phyloP scores from a whole-genome alignment of 2,329 filamentous ascomycete species.

The Phialophora chinensis region DNA sequence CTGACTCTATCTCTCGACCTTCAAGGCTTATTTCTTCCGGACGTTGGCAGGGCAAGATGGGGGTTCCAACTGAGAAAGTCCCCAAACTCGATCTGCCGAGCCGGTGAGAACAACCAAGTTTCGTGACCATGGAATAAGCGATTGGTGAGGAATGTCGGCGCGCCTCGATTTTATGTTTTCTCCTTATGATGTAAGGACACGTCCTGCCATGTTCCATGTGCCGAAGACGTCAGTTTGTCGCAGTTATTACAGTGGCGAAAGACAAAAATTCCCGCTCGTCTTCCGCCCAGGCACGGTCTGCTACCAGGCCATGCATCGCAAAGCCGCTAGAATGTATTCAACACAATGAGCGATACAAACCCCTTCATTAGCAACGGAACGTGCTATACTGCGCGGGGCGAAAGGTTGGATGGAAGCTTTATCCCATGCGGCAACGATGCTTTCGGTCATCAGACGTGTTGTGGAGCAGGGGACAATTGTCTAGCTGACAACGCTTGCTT shows the following conservation, averaged over 20 bases:
- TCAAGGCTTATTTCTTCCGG: not conserved
- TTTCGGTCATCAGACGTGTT: conserved; percentile 44
- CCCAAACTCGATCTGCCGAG: not conserved
- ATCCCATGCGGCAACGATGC: conserved; percentile 47
- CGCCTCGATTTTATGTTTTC: conserved; percentile 5
- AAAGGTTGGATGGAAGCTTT: conserved; percentile 34
- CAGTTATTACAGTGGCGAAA: conserved; percentile 5
- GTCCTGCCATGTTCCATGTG: not conserved
- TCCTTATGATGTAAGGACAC: conserved; percentile 19
- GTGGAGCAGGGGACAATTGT: conserved; percentile 45
- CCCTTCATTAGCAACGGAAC: conserved; percentile 46
- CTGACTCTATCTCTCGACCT: not conserved
- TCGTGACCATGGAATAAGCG: conserved; percentile 22
- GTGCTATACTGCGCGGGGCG: conserved; percentile 41
- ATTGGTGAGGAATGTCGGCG: conserved; percentile 23
- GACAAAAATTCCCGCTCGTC: not conserved
- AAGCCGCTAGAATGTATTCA: conserved; percentile 7
- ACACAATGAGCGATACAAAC: conserved; percentile 32
- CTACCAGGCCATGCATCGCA: conserved; percentile 8
- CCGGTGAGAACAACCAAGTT: conserved; percentile 16
- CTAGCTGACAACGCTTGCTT: conserved; percentile 42
- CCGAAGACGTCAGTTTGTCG: conserved; percentile 7
- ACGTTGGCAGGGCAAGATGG: not conserved
- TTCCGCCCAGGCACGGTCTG: not conserved
- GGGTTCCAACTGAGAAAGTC: not conserved